Base-by-base conservation (phyloP, 1,284 basidiomycete genomes). In the Erythrobasidium hasegawianum region DNA sequence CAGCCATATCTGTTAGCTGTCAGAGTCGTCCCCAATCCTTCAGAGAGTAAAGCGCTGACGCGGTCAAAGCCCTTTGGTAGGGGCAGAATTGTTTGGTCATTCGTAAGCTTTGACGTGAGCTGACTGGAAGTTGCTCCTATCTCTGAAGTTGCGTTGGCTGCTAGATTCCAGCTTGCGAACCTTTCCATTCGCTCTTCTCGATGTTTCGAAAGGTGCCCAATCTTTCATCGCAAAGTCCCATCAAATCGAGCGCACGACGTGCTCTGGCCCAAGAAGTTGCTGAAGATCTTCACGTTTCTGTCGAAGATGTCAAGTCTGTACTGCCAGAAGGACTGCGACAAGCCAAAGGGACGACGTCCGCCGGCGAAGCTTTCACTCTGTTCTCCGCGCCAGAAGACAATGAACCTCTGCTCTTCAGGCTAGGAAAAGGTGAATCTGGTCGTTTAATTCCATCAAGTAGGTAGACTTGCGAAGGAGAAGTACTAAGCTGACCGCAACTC, bases 161-260 rank as follows among this genome's bases (percentile, higher is more conserved):
- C 16, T 24, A 24, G n/a, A n/a, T n/a, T n/a, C n/a, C 22, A n/a
- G 43, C 43, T 5, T n/a, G n/a, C n/a, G n/a, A n/a, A 47, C 14
- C n/a, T 47, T 24, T n/a, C 7, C 7, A 8, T 24, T 47, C 22
- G 43, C 18, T 53, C 22, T 53, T 16, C 26, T 16, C 50, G 14
- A 65, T 65, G 62, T 65, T 65, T 47, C 53, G 54, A 38, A 65
- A 65, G 45, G 29, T 43, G 38, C 62, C 62, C 11, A 58, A 20
- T 16, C 47, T 65, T 24, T 55, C 43, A 3, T 50, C 38, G 22
- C 38, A 13, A 38, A 65, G 50, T 24, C 33, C 43, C 13, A 20
- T 65, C 24, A 65, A 65, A 45, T 57, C 55, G 14, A 57, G 55
- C n/a, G 62, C 53, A 26, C 54, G 62, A 10, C 62, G 62, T 14